phyloP scores from a whole-genome alignment of 2,329 filamentous ascomycete species.

The Aureobasidium sp. region DNA sequence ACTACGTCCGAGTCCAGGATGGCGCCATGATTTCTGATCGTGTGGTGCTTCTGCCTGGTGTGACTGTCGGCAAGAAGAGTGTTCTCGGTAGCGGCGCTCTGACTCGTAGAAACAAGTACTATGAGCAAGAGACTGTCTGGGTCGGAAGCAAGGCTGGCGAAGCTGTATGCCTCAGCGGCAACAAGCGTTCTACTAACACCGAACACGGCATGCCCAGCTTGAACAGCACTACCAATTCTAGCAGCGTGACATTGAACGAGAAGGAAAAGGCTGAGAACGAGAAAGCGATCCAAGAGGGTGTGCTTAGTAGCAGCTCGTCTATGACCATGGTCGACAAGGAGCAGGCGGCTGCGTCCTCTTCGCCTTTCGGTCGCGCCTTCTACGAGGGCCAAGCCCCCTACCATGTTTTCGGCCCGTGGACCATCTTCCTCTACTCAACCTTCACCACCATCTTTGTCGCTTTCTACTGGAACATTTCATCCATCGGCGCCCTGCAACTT shows the following conservation, averaged over 20 bases:
- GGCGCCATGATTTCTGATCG: constrained; percentile 53
- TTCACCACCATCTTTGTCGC: constrained; percentile 41
- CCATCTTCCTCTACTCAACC: constrained; percentile 46
- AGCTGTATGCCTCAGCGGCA: constrained; percentile 37
- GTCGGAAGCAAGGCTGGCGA: constrained; percentile 49
- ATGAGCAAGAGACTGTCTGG: constrained; percentile 42
- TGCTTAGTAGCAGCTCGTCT: constrained; percentile 13
- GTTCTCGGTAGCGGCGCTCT: constrained; percentile 51
- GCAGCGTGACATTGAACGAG: constrained; percentile 6
- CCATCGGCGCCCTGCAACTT: constrained; percentile 44
- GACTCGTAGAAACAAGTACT: constrained; percentile 40
- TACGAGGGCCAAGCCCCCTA: constrained; percentile 47
- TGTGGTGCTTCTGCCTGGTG: constrained; percentile 47
- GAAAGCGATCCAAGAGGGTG: not conserved
- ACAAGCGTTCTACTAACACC: constrained; percentile 1
- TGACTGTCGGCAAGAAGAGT: constrained; percentile 42
- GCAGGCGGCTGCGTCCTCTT: constrained; percentile 23
- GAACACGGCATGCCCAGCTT: not conserved
- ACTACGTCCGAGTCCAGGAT: constrained; percentile 41
- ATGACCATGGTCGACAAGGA: constrained; percentile 7
- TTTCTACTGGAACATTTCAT: constrained; percentile 47
- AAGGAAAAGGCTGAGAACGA: not conserved
- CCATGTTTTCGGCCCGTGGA: constrained; percentile 41
- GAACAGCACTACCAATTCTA: constrained; percentile 7
- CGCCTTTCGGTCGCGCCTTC: constrained; percentile 51